Percentiles rank a stretch among this genome's conserved stretches.
These are phyloP conservation scores for Pyrus hybrid DNA, from an alignment of 331 rosid species.

Conservation along the genomic window DNA sequence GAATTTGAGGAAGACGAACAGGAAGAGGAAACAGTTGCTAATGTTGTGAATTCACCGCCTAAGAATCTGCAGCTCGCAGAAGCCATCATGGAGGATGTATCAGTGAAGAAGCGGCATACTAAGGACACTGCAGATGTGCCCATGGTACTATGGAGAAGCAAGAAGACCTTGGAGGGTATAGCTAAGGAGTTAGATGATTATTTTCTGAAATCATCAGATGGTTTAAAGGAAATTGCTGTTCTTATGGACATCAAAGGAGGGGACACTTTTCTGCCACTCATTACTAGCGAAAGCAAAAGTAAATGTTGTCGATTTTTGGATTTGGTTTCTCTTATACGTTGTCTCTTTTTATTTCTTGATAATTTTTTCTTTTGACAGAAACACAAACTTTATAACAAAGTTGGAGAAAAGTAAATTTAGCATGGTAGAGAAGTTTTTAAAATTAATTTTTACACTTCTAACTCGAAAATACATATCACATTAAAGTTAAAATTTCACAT, in stretches of 20 bases:
- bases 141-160: constrained; percentile 32
- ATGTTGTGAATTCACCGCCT: constrained; percentile 22
- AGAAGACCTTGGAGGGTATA: constrained; percentile 58
- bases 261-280: constrained; percentile 37
- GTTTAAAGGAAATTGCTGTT: constrained; percentile 71
- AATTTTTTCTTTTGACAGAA: neutral
- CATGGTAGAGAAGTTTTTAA: neutral
- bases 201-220: constrained; percentile 76
- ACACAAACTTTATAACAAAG: neutral
- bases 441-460: neutral
- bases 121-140: constrained; percentile 31
- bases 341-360: neutral
- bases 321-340: neutral
- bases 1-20: constrained; percentile 61
- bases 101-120: constrained; percentile 23
- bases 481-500: neutral
- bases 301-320: constrained; percentile 9
- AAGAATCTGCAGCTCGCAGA: constrained; percentile 34
- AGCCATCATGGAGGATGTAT: constrained; percentile 27
- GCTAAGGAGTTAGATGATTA: constrained; percentile 66
- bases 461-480: neutral
- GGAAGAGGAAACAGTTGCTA: constrained; percentile 39
- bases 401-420: neutral
- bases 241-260: constrained; percentile 57
- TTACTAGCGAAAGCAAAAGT: constrained; percentile 41